A percentile compares a stretch with the other conserved stretches of the same genome.
phyloP scores from a whole-genome alignment of 495 filamentous ascomycete genomes.

The Xylaria longipes region DNA sequence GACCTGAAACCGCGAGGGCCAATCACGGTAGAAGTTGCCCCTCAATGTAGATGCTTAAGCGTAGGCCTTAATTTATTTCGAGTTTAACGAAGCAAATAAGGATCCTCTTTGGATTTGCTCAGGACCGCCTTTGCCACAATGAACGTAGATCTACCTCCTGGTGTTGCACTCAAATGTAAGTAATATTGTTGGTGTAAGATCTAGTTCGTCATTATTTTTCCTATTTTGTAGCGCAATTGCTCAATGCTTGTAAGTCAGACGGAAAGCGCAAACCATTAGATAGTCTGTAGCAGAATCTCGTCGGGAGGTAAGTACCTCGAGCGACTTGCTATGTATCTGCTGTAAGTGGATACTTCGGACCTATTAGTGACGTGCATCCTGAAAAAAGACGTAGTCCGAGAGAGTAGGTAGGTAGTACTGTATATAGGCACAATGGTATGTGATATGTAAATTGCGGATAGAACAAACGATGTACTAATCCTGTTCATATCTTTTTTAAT shows the following conservation, averaged over 20 bases:
- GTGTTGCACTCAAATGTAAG: neutral
- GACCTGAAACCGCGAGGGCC: conserved; percentile 19
- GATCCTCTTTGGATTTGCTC: neutral
- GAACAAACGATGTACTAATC: too few species aligned
- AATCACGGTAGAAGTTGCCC: conserved; percentile 14
- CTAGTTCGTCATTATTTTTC: neutral
- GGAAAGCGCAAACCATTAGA: neutral
- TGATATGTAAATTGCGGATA: too few species aligned
- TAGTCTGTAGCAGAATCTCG: neutral
- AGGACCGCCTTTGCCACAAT: neutral
- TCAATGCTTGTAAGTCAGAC: neutral
- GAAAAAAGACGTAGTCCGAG: too few species aligned
- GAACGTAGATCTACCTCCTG: neutral
- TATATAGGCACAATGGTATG: too few species aligned
- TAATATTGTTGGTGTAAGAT: neutral
- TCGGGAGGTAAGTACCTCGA: neutral
- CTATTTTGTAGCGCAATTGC: neutral
- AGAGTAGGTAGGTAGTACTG: too few species aligned
- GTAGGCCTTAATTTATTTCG: conserved; percentile 28
- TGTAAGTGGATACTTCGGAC: neutral
- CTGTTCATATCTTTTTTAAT: too few species aligned
- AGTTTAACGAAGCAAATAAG: conserved; percentile 9
- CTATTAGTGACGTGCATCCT: neutral
- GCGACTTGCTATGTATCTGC: neutral
- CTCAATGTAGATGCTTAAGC: conserved; percentile 2